phyloP scores from a whole-genome alignment of 1,284 basidiomycete genomes.

The Trametes pubescens region DNA sequence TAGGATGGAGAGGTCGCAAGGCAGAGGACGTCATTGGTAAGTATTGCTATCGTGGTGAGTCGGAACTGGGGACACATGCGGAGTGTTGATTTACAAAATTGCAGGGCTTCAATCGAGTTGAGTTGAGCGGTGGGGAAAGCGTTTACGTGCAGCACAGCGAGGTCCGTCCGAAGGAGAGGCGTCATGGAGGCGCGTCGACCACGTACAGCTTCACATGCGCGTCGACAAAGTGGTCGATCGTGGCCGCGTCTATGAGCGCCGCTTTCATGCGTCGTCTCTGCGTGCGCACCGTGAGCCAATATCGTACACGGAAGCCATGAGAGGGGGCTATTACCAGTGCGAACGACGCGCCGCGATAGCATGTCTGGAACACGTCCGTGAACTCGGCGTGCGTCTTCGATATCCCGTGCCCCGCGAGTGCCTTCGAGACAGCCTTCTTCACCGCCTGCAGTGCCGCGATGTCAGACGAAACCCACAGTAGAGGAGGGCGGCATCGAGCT shows the following conservation, averaged over 20 bases:
- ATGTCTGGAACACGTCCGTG: constrained; percentile 43
- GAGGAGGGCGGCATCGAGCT: constrained; percentile 20
- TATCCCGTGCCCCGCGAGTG: constrained; percentile 52
- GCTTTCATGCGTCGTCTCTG: constrained; percentile 72
- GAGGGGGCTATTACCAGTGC: constrained; percentile 40
- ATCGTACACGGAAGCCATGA: not conserved
- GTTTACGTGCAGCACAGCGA: too few species aligned
- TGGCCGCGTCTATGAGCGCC: constrained; percentile 66
- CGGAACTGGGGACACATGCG: too few species aligned
- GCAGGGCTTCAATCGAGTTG: too few species aligned
- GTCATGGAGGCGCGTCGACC: constrained; percentile 20
- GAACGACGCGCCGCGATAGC: constrained; percentile 45
- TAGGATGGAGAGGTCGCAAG: too few species aligned
- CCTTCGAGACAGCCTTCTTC: constrained; percentile 51
- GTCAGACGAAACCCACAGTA: not conserved
- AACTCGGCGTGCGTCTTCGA: constrained; percentile 67
- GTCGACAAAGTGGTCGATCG: constrained; percentile 55
- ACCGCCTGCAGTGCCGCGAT: constrained; percentile 45
- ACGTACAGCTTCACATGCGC: constrained; percentile 37
- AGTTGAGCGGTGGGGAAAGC: too few species aligned
- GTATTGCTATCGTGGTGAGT: too few species aligned
- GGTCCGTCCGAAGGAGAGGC: too few species aligned
- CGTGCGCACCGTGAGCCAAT: constrained; percentile 22
- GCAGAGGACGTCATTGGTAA: too few species aligned
- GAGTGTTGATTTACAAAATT: too few species aligned